These are phyloP conservation scores for Chaetomium olivaceum DNA, from an alignment of 2,329 filamentous ascomycete genomes.

Conservation along the genomic window DNA sequence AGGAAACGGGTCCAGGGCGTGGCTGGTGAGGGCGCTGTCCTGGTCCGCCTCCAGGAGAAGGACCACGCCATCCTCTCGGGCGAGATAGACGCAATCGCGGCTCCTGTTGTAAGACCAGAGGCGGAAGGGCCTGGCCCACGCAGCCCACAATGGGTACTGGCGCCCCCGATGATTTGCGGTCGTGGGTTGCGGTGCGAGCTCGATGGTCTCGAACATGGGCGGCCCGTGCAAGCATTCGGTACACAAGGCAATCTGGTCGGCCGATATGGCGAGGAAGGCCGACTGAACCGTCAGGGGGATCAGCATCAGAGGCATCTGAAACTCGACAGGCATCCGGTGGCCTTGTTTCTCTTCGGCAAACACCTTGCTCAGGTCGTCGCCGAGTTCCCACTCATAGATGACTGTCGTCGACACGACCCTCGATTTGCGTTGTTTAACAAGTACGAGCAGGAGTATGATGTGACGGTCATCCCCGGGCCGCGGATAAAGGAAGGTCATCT, in stretches of 20 bases:
- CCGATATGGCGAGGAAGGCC: slow-evolving; percentile 69
- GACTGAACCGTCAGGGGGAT: slow-evolving; percentile 71
- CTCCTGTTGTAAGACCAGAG: slow-evolving; percentile 60
- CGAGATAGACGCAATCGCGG: slow-evolving; percentile 81
- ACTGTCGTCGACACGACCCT: slow-evolving; percentile 57
- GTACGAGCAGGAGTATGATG: slow-evolving; percentile 73
- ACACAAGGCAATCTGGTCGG: slow-evolving; percentile 58
- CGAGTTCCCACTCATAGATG: slow-evolving; percentile 62
- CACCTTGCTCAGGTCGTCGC: slow-evolving; percentile 48
- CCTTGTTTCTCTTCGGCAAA: slow-evolving; percentile 52
- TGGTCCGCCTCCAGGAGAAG: slow-evolving; percentile 69
- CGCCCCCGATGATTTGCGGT: slow-evolving; percentile 51
- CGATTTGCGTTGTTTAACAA: slow-evolving; percentile 51
- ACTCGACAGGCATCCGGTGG: slow-evolving; percentile 51
- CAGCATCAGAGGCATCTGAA: slow-evolving; percentile 65
- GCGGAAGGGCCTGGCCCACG: slow-evolving; percentile 79
- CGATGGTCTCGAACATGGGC: slow-evolving; percentile 50
- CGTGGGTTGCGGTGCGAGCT: slow-evolving; percentile 43
- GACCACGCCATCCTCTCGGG: slow-evolving; percentile 82
- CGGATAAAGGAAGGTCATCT: slow-evolving; percentile 83
- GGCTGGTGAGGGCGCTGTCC: slow-evolving; percentile 54
- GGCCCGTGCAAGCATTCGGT: slow-evolving; percentile 55
- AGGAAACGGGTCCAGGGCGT: slow-evolving; percentile 62
- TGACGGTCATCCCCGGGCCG: slow-evolving; percentile 64
- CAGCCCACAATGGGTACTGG: slow-evolving; percentile 68